Evolutionary conservation across 192 early-diverging fungal genomes (phyloP).

Genomic region (Allomyces macrogynus): DNA sequence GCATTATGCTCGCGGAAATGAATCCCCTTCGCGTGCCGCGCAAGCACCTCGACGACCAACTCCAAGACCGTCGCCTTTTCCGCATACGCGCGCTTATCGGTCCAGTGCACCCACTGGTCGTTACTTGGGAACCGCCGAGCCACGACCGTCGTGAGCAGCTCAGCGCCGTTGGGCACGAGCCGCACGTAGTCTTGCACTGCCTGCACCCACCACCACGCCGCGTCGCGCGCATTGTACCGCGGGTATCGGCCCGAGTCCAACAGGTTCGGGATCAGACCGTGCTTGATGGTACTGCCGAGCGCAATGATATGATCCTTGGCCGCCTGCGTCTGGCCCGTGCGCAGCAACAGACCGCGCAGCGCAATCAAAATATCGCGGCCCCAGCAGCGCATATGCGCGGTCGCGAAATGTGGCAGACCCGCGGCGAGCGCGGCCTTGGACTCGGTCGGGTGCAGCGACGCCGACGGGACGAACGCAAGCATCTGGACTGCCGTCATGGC

Average conservation of each 20-base stretch:
- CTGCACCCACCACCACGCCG: slow-evolving; percentile 89
- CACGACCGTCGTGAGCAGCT: slow-evolving; percentile 47
- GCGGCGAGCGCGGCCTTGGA: slow-evolving; percentile 56
- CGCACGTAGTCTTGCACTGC: slow-evolving; percentile 75
- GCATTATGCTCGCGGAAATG: slow-evolving; percentile 92
- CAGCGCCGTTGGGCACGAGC: slow-evolving; percentile 47
- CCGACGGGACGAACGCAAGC: slow-evolving; percentile 58
- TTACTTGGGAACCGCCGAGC: slow-evolving; percentile 62
- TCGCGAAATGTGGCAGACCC: slow-evolving; percentile 85
- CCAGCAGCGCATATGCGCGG: slow-evolving; percentile 86
- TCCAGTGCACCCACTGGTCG: slow-evolving; percentile 44
- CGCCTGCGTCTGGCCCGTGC: slow-evolving; percentile 60
- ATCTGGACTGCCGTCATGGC: slow-evolving; percentile 70
- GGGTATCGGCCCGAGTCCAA: slow-evolving; percentile 66
- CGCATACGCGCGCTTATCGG: slow-evolving; percentile 40
- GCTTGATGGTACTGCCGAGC: slow-evolving; percentile 77
- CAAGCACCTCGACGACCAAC: slow-evolving; percentile 76
- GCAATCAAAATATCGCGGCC: slow-evolving; percentile 96
- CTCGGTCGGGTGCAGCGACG: slow-evolving; percentile 50
- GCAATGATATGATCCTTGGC: slow-evolving; percentile 70
- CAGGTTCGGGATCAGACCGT: slow-evolving; percentile 92
- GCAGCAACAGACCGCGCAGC: slow-evolving; percentile 60
- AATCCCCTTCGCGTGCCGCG: slow-evolving; percentile 74
- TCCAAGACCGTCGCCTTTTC: slow-evolving; percentile 54
- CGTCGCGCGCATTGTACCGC: slow-evolving; percentile 89